phyloP scores from a whole-genome alignment of 2,329 filamentous ascomycete genomes.

The Fusarium lateritium region DNA sequence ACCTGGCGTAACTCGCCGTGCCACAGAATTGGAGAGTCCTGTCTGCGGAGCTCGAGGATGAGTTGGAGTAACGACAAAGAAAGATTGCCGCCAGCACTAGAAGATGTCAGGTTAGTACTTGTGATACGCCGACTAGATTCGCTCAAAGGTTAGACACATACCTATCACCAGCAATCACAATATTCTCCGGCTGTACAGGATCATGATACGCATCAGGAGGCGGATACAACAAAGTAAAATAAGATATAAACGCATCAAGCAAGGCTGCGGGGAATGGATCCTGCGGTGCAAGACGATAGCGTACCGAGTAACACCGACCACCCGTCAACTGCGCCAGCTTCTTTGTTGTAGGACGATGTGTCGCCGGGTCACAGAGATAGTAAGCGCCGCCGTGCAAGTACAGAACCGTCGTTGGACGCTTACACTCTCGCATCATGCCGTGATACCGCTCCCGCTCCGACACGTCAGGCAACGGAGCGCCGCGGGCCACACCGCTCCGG shows the following conservation, averaged over 20 bases:
- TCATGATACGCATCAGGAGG: conserved; percentile 76
- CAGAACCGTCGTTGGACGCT: conserved; percentile 73
- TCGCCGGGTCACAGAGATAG: conserved; percentile 78
- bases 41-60: conserved; percentile 72
- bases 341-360: conserved; percentile 71
- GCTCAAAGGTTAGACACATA: conserved; percentile 45
- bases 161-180: conserved; percentile 81
- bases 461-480: conserved; percentile 67
- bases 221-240: conserved; percentile 81
- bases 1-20: conserved; percentile 71
- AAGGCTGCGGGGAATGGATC: conserved; percentile 81
- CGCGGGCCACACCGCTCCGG: conserved; percentile 66
- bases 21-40: conserved; percentile 67
- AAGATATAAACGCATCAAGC: conserved; percentile 80
- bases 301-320: conserved; percentile 78
- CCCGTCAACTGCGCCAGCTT: conserved; percentile 76
- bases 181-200: conserved; percentile 73
- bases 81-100: conserved; percentile 81
- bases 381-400: conserved; percentile 86
- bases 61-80: conserved; percentile 76
- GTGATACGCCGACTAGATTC: neutral
- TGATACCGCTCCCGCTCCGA: conserved; percentile 76
- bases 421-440: conserved; percentile 77
- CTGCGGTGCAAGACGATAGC: conserved; percentile 83
- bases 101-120: conserved; percentile 25